A percentile compares a stretch with the other conserved stretches of the same genome.
phyloP scores from a whole-genome alignment of 2,329 filamentous ascomycete genomes.

The Aspergillus intermedius region DNA sequence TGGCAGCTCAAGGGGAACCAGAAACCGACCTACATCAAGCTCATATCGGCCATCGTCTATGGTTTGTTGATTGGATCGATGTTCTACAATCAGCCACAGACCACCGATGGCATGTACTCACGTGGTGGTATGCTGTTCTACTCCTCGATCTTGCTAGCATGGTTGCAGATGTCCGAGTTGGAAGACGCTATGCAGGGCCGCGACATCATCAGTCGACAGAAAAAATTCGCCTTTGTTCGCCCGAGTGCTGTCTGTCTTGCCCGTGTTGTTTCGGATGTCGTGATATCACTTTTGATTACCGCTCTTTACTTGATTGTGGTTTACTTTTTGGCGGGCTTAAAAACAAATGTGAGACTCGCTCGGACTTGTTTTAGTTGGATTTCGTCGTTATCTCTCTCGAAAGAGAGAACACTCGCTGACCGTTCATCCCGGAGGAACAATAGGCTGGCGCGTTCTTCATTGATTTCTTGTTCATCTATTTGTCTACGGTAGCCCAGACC shows the following conservation, averaged over 20 bases:
- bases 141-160: constrained; percentile 54
- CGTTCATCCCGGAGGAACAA: not conserved
- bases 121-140: constrained; percentile 57
- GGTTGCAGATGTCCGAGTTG: constrained; percentile 66
- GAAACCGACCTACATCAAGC: constrained; percentile 63
- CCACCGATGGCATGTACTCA: constrained; percentile 53
- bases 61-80: constrained; percentile 65
- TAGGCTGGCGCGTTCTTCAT: constrained; percentile 56
- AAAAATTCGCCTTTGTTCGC: constrained; percentile 58
- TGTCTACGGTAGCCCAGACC: constrained; percentile 52
- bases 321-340: constrained; percentile 52
- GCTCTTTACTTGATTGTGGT: constrained; percentile 53
- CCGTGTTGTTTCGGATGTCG: constrained; percentile 52
- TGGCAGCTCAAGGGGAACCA: constrained; percentile 69
- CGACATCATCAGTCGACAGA: constrained; percentile 58
- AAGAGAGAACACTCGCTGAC: no score
- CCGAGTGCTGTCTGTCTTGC: constrained; percentile 55
- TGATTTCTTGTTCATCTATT: constrained; percentile 55
- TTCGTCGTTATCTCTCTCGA: no score
- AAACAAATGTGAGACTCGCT: constrained; percentile 16
- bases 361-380: not conserved
- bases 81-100: constrained; percentile 58
- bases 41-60: constrained; percentile 65
- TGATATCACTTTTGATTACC: constrained; percentile 47
- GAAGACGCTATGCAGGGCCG: constrained; percentile 68